These are phyloP conservation scores for Claviceps arundinis DNA, from an alignment of 2,329 filamentous ascomycete species.

Conservation along the genomic window DNA sequence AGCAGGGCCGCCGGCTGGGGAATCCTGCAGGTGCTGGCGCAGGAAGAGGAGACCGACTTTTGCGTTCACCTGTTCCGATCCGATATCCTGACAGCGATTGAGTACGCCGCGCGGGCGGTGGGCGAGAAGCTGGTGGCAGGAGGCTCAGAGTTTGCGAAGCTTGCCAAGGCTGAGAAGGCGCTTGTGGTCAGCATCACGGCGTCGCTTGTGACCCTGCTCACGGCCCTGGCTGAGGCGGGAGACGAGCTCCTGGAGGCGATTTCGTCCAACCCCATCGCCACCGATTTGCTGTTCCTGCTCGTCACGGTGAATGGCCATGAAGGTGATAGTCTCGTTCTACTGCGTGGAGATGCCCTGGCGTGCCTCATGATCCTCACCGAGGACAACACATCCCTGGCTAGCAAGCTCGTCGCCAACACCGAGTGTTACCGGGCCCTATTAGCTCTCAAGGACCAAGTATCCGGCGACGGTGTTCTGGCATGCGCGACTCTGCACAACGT, in stretches of 20 bases:
- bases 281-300: constrained; percentile 42
- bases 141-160: constrained; percentile 30
- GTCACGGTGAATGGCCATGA: constrained; percentile 28
- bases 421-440: constrained; percentile 37
- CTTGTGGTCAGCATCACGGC: constrained; percentile 40
- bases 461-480: constrained; percentile 38
- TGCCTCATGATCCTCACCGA: constrained; percentile 47
- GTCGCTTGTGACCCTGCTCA: constrained; percentile 39
- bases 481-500: constrained; percentile 52
- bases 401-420: constrained; percentile 34
- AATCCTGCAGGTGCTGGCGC: constrained; percentile 46
- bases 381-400: constrained; percentile 40
- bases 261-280: constrained; percentile 32
- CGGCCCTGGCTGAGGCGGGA: constrained; percentile 42
- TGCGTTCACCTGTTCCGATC: constrained; percentile 50
- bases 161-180: constrained; percentile 38
- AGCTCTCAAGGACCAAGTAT: constrained; percentile 32
- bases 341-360: constrained; percentile 35
- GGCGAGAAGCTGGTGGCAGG: constrained; percentile 28
- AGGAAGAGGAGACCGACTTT: constrained; percentile 54
- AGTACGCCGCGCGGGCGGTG: constrained; percentile 39
- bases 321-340: constrained; percentile 23
- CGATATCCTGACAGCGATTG: constrained; percentile 47
- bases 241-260: constrained; percentile 47
- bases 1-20: constrained; percentile 55